Evolutionary conservation across 176 grass and related monocot species (phyloP), one percentile per base, ranked within the genome.

Genomic region (Otatea glauca): DNA sequence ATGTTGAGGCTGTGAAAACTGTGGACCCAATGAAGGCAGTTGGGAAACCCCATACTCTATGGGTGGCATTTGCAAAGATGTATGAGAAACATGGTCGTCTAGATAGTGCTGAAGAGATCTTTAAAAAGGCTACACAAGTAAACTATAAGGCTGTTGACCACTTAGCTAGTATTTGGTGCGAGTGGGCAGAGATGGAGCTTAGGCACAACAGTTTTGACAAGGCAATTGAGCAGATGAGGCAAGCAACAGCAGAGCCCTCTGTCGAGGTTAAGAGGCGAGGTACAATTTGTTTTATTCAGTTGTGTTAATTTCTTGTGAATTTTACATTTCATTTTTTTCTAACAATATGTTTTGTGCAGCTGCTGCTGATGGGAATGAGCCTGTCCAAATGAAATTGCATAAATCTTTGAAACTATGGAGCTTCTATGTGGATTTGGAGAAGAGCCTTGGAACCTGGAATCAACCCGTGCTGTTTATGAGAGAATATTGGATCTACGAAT

Each of bases 361-460:
- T 87, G 91, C 94, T 81, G 94, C 81, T 59, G 91, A 93, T 41
- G 94, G 94, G 15, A 87, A 94, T 5, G 91, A 89, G 18, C 94
- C 91, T 7, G 91, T 93, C 20, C 94, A 97, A 80, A 80, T 97
- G 87, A 97, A 83, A 84, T 84, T 97, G 35, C 88, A 97, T 65
- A 97, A 97, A 88, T 97, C 88, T 84, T 71, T 92, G 73, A 93
- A 88, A 81, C 16, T 97, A n/a, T 97, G 94, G 94, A 97, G 94
- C 60, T 86, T 97, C 75, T 97, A 97, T 69, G 94, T 93, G 60
- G 94, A 97, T 85, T 82, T 96, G 68, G 91, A 96, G 76, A 91
- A 96, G 74, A 96, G 94, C 65, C 82, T 96, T 64, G 94, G 93
- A 51, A 89, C 88, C 9, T 96, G 73, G 88, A 96, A 70, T 91